A percentile compares a stretch with the other conserved stretches of the same genome.
phyloP scores from a whole-genome alignment of 2,329 filamentous ascomycete species.

The Alternaria arborescens region DNA sequence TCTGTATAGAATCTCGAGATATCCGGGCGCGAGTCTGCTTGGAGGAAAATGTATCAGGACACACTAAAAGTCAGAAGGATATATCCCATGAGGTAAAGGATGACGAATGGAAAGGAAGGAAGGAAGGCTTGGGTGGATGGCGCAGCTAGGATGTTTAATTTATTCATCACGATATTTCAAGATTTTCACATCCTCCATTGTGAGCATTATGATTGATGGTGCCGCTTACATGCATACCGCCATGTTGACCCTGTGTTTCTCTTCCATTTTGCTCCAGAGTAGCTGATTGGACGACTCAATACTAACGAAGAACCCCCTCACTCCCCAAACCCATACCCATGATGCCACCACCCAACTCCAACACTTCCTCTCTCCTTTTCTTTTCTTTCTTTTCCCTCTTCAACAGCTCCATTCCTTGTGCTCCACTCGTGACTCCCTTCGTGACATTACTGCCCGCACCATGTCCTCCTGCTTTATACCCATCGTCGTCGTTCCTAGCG shows the following conservation, averaged over 20 bases:
- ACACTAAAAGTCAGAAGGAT: background rate
- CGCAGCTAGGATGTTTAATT: background rate
- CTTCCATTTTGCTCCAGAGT: background rate
- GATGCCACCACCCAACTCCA: slow-evolving; percentile 22
- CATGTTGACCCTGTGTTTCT: background rate
- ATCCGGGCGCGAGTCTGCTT: background rate
- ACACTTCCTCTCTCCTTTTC: slow-evolving; percentile 22
- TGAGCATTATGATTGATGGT: background rate
- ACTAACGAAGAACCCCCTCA: slow-evolving; percentile 29
- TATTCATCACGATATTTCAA: background rate
- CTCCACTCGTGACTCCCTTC: slow-evolving; percentile 12
- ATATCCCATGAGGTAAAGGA: background rate
- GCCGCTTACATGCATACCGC: background rate
- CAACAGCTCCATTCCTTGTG: slow-evolving; percentile 8
- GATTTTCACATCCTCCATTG: background rate
- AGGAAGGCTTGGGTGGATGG: background rate
- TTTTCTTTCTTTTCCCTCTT: slow-evolving; percentile 15
- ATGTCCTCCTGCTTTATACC: slow-evolving; percentile 16
- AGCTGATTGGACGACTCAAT: background rate
- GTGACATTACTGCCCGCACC: slow-evolving; percentile 9
- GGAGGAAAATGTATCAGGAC: background rate
- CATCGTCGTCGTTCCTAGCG: slow-evolving; percentile 54
- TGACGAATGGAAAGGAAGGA: background rate
- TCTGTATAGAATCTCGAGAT: background rate
- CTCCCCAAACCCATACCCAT: background rate